Percentiles rank a stretch among this genome's conserved stretches.
These are phyloP conservation scores for Ophiosphaerella korrae DNA, from an alignment of 2,329 filamentous ascomycete genomes.

Conservation along the genomic window DNA sequence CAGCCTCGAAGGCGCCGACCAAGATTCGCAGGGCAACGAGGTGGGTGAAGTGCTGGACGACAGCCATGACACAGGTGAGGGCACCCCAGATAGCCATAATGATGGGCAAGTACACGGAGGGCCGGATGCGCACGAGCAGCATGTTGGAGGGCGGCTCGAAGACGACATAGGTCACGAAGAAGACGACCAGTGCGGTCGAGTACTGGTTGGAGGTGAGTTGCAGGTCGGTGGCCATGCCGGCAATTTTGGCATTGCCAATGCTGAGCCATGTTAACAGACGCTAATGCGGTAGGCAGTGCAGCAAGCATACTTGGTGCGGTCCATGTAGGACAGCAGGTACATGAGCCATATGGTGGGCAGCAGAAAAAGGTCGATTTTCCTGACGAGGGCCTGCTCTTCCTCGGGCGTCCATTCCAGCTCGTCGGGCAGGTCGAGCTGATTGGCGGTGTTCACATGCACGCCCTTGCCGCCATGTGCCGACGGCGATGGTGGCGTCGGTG, in stretches of 20 bases:
- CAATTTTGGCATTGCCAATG: conserved; percentile 59
- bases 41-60: conserved; percentile 54
- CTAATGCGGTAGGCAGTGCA: no score
- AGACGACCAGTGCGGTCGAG: conserved; percentile 58
- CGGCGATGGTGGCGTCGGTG: conserved; percentile 27
- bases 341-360: conserved; percentile 57
- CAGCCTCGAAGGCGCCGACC: conserved; percentile 61
- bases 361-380: conserved; percentile 55
- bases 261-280: conserved; percentile 28
- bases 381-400: conserved; percentile 55
- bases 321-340: conserved; percentile 57
- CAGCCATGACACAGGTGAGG: conserved; percentile 58
- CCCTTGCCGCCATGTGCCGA: conserved; percentile 26
- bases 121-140: conserved; percentile 55
- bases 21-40: conserved; percentile 60
- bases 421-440: conserved; percentile 52
- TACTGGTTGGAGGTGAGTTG: conserved; percentile 57
- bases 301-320: conserved; percentile 44
- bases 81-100: conserved; percentile 62
- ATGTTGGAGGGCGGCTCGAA: conserved; percentile 62
- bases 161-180: conserved; percentile 59
- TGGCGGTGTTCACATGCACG: conserved; percentile 43
- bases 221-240: conserved; percentile 57
- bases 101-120: conserved; percentile 55
- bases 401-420: conserved; percentile 54